phyloP scores from a whole-genome alignment of 768 basidiomycete genomes.

The Amanita thiersii region DNA sequence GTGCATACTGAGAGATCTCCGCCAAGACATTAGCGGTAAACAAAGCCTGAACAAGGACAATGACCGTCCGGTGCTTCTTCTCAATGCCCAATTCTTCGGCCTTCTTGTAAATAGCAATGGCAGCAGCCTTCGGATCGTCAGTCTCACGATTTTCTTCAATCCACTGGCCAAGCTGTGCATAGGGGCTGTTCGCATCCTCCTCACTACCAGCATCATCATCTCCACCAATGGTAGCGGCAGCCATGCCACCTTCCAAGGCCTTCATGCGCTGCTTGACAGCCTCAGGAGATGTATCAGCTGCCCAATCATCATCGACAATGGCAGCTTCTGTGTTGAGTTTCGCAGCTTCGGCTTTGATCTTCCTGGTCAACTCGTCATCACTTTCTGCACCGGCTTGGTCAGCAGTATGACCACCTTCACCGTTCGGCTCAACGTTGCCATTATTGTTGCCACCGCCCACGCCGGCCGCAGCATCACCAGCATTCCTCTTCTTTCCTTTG shows the following conservation, averaged over 20 bases:
- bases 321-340: slow-evolving; percentile 57
- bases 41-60: slow-evolving; percentile 75
- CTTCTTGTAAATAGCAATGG: slow-evolving; percentile 76
- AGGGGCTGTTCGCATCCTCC: slow-evolving; percentile 82
- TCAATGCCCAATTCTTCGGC: slow-evolving; percentile 87
- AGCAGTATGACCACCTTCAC: slow-evolving; percentile 29
- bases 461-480: slow-evolving; percentile 39
- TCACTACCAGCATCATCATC: slow-evolving; percentile 90
- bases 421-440: slow-evolving; percentile 26
- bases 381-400: slow-evolving; percentile 60
- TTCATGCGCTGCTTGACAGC: slow-evolving; percentile 81
- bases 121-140: slow-evolving; percentile 39
- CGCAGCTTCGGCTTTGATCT: slow-evolving; percentile 87
- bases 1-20: slow-evolving; percentile 57
- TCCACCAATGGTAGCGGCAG: slow-evolving; percentile 40
- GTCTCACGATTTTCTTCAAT: slow-evolving; percentile 60
- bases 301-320: slow-evolving; percentile 75
- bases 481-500: slow-evolving; percentile 59
- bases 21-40: slow-evolving; percentile 67
- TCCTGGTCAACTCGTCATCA: slow-evolving; percentile 83
- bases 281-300: slow-evolving; percentile 84
- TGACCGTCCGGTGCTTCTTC: slow-evolving; percentile 88
- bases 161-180: slow-evolving; percentile 78
- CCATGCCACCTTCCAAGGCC: slow-evolving; percentile 54
- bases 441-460: slow-evolving; percentile 30